Evolutionary conservation across 805 yeast species (phyloP).

Genomic region (Yamadazyma philogaea): DNA sequence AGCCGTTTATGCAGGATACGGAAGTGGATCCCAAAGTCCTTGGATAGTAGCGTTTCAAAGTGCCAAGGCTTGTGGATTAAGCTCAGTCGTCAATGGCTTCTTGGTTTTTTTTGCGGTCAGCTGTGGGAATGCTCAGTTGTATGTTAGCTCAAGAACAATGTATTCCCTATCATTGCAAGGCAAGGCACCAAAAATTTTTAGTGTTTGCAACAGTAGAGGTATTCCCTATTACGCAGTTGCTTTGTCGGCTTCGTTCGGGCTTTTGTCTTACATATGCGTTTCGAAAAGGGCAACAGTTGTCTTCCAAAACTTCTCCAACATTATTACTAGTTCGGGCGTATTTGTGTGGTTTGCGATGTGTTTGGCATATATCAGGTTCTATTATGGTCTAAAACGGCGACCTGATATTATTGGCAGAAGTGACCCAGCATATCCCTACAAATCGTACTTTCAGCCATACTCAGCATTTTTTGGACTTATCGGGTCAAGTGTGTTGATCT

Average conservation of each 20-base stretch:
- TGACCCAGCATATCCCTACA: constrained; percentile 64
- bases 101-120: constrained; percentile 46
- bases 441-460: constrained; percentile 69
- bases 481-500: constrained; percentile 49
- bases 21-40: constrained; percentile 43
- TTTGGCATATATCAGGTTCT: constrained; percentile 60
- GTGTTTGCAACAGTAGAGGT: constrained; percentile 59
- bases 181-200: constrained; percentile 60
- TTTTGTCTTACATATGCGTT: constrained; percentile 59
- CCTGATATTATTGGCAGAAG: constrained; percentile 64
- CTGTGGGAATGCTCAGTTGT: constrained; percentile 45
- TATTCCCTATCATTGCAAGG: constrained; percentile 45
- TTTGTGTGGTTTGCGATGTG: constrained; percentile 79
- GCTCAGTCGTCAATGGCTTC: constrained; percentile 42
- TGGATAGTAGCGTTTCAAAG: constrained; percentile 45
- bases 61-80: constrained; percentile 33
- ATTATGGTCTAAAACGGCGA: constrained; percentile 55
- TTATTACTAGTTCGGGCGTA: constrained; percentile 72
- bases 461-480: constrained; percentile 60
- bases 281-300: constrained; percentile 55
- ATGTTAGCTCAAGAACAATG: constrained; percentile 41
- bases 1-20: constrained; percentile 30
- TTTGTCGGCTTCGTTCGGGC: constrained; percentile 58
- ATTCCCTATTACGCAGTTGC: constrained; percentile 72
- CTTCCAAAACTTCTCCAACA: constrained; percentile 63